These are phyloP conservation scores for Papiliotrema fonsecae DNA, from an alignment of 1,284 basidiomycete species.

Conservation along the genomic window DNA sequence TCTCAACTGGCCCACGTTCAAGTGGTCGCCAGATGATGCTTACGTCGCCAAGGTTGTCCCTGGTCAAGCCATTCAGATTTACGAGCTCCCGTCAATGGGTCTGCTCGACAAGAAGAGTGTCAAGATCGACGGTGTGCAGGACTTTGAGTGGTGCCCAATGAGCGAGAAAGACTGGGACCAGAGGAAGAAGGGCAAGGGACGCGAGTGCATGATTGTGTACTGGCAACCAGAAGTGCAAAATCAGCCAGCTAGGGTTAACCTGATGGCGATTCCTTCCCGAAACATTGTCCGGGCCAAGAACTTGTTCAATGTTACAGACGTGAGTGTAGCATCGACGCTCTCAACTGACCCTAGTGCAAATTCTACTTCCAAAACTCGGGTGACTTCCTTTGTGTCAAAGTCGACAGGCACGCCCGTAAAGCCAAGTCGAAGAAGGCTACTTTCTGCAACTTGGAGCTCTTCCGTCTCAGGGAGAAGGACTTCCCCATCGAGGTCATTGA, in stretches of 20 bases:
- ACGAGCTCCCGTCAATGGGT: constrained; percentile 91
- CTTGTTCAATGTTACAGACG: constrained; percentile 96
- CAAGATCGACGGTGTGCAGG: constrained; percentile 96
- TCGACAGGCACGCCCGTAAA: constrained; percentile 73
- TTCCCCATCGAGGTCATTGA: constrained; percentile 97
- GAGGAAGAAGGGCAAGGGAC: constrained; percentile 55
- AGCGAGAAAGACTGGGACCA: constrained; percentile 81
- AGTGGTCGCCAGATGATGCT: constrained; percentile 97
- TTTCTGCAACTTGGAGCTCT: constrained; percentile 98
- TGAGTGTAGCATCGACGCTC: constrained; percentile 48
- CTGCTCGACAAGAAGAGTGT: constrained; percentile 95
- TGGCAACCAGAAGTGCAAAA: constrained; percentile 97
- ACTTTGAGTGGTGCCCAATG: constrained; percentile 98
- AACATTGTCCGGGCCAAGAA: constrained; percentile 89
- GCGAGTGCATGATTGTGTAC: constrained; percentile 91
- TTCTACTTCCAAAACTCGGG: constrained; percentile 99
- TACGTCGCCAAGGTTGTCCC: constrained; percentile 85
- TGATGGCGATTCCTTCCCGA: constrained; percentile 84
- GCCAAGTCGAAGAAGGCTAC: constrained; percentile 99
- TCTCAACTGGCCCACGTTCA: constrained; percentile 79
- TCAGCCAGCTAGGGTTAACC: constrained; percentile 92
- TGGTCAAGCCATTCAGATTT: constrained; percentile 90
- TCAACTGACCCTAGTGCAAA: constrained; percentile 66
- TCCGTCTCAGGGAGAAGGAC: constrained; percentile 96
- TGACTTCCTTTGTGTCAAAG: constrained; percentile 98